A percentile compares a stretch with the other conserved stretches of the same genome.
These are phyloP conservation scores for Boehmeria nivea DNA, from an alignment of 306 rosid genomes.

Conservation along the genomic window DNA sequence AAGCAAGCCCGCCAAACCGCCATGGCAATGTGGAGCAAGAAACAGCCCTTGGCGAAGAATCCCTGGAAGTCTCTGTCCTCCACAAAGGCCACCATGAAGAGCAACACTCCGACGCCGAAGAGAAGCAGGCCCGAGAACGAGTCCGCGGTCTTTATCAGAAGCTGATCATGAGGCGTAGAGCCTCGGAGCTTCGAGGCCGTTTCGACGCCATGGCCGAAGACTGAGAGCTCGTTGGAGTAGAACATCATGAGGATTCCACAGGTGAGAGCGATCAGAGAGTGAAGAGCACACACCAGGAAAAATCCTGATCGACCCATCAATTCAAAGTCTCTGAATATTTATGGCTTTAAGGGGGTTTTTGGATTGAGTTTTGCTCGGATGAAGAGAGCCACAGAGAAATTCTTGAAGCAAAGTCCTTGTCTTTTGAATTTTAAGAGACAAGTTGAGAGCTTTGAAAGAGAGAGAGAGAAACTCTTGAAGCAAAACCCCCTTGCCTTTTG, in stretches of 20 bases:
- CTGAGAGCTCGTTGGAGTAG: slow-evolving; percentile 50
- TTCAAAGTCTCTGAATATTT: not conserved
- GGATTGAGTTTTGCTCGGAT: too few relatives aligned
- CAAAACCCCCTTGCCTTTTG: too few relatives aligned
- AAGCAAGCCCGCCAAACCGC: slow-evolving; percentile 81
- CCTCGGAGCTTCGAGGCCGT: slow-evolving; percentile 78
- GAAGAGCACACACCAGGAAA: slow-evolving; percentile 59
- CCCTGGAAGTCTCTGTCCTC: slow-evolving; percentile 80
- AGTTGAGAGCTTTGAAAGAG: too few relatives aligned
- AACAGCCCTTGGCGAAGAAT: slow-evolving; percentile 88
- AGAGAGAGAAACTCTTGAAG: too few relatives aligned
- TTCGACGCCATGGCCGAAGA: slow-evolving; percentile 64
- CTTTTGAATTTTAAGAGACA: too few relatives aligned
- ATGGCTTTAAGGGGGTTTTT: too few relatives aligned
- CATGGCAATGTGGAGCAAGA: slow-evolving; percentile 73
- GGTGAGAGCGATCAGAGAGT: slow-evolving; percentile 61
- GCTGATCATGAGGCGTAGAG: slow-evolving; percentile 79
- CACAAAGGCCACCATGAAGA: slow-evolving; percentile 79
- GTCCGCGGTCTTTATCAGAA: slow-evolving; percentile 65
- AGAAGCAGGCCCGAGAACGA: slow-evolving; percentile 83
- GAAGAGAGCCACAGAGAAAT: too few relatives aligned
- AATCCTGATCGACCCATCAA: slow-evolving; percentile 64
- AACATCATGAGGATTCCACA: slow-evolving; percentile 79
- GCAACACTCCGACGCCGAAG: slow-evolving; percentile 58
- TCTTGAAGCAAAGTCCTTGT: too few relatives aligned